Evolutionary conservation across 1,139 yeast genomes (phyloP).

Genomic region (Suhomyces ambrosiae): DNA sequence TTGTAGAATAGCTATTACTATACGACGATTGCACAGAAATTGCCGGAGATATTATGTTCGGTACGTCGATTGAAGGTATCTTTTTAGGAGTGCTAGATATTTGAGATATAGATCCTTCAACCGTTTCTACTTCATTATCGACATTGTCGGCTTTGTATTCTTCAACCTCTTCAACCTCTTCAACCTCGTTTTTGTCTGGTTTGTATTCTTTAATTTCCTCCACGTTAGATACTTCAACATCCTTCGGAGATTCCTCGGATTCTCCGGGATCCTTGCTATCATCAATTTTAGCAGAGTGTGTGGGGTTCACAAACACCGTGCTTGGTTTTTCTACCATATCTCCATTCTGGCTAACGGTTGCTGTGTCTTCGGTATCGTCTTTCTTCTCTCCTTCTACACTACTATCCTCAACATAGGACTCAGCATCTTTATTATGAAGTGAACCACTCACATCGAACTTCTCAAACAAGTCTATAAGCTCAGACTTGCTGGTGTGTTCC

Average conservation of each 20-base stretch:
- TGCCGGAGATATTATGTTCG: too few relatives aligned
- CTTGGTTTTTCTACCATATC: slow-evolving; percentile 6
- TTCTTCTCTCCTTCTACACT: slow-evolving; percentile 8
- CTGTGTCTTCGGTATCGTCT: slow-evolving; percentile 3
- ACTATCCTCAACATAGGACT: slow-evolving; percentile 5
- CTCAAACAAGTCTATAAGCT: slow-evolving; percentile 43
- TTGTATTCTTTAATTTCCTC: too few relatives aligned
- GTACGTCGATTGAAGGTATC: slow-evolving; percentile 2
- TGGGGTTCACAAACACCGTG: not conserved
- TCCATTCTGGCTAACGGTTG: not conserved
- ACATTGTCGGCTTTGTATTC: slow-evolving; percentile 1
- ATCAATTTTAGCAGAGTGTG: not conserved
- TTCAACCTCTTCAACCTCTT: slow-evolving; percentile 7
- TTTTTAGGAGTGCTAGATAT: not conserved
- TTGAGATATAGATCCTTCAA: not conserved
- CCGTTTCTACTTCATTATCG: slow-evolving; percentile 1
- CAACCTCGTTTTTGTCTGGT: too few relatives aligned
- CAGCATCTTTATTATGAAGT: slow-evolving; percentile 5
- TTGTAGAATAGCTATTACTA: not conserved
- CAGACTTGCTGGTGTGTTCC: slow-evolving; percentile 21
- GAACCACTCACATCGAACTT: slow-evolving; percentile 37
- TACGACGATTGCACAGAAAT: not conserved
- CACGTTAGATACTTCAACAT: too few relatives aligned
- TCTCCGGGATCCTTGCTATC: not conserved
- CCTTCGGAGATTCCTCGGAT: not conserved